Evolutionary conservation across 1,284 basidiomycete species (phyloP).

Genomic region (Leccinum huronense): DNA sequence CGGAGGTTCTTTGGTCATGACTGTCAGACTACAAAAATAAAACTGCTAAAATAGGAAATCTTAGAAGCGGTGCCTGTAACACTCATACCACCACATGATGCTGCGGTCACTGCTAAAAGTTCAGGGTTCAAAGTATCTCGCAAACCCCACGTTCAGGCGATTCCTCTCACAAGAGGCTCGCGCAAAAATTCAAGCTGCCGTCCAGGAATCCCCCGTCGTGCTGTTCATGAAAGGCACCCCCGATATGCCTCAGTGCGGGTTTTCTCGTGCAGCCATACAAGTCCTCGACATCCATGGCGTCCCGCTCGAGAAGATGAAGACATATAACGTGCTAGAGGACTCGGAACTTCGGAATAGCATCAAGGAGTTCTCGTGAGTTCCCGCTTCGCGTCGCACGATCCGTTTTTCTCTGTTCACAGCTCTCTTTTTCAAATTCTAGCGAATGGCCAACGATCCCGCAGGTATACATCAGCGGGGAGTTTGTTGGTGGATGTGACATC

Average conservation of each 20-base stretch:
- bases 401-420: not conserved
- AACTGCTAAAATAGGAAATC: not conserved
- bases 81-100: not conserved
- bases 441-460: constrained; percentile 99
- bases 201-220: constrained; percentile 61
- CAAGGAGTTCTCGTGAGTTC: constrained; percentile 91
- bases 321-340: constrained; percentile 91
- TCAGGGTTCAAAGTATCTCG: constrained; percentile 2
- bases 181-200: constrained; percentile 44
- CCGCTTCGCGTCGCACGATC: not conserved
- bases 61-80: not conserved
- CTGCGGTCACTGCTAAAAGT: not conserved
- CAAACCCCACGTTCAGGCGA: constrained; percentile 30
- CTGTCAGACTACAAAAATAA: not conserved
- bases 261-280: constrained; percentile 92
- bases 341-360: constrained; percentile 79
- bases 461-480: constrained; percentile 92
- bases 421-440: constrained; percentile 40
- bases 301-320: constrained; percentile 73
- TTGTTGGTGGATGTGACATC: constrained; percentile 97
- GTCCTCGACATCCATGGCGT: constrained; percentile 90
- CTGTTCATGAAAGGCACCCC: constrained; percentile 92
- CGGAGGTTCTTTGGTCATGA: not conserved
- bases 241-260: constrained; percentile 86
- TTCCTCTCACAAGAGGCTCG: constrained; percentile 48